A percentile compares a stretch with the other conserved stretches of the same genome.
These are phyloP conservation scores for Austropuccinia psidii DNA, from an alignment of 1,284 basidiomycete genomes.

Conservation along the genomic window DNA sequence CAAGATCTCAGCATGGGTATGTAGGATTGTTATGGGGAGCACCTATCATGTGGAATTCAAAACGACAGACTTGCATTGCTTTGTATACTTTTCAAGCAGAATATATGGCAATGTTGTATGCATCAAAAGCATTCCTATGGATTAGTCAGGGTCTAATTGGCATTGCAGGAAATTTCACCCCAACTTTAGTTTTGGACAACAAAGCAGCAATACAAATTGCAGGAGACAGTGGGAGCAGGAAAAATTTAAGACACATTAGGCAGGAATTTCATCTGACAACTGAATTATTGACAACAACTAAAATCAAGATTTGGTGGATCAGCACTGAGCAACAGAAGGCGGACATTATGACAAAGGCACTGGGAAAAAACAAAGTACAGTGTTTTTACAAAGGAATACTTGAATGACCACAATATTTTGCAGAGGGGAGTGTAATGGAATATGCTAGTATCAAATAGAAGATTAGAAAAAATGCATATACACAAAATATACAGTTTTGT, in stretches of 20 bases:
- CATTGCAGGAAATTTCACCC: neutral
- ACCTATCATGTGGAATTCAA: neutral
- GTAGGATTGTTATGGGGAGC: neutral
- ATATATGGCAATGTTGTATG: neutral
- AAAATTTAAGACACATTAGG: neutral
- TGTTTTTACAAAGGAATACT: too few species aligned
- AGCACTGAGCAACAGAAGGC: neutral
- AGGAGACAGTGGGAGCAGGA: neutral
- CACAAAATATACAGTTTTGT: too few species aligned
- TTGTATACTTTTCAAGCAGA: neutral
- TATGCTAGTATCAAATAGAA: too few species aligned
- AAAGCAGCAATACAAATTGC: neutral
- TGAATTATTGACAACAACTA: neutral
- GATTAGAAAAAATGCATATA: too few species aligned
- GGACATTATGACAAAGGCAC: neutral
- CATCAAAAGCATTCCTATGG: neutral
- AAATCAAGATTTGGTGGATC: neutral
- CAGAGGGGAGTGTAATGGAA: too few species aligned
- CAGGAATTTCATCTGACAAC: neutral
- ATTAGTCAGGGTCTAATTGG: neutral
- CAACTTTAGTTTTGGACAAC: neutral
- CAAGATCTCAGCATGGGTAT: neutral
- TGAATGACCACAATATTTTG: too few species aligned
- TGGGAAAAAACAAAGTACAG: neutral
- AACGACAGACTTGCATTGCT: neutral